Evolutionary conservation across 805 yeast species (phyloP), one percentile per base, ranked within the genome.

Genomic region (Monosporozyma solicola): DNA sequence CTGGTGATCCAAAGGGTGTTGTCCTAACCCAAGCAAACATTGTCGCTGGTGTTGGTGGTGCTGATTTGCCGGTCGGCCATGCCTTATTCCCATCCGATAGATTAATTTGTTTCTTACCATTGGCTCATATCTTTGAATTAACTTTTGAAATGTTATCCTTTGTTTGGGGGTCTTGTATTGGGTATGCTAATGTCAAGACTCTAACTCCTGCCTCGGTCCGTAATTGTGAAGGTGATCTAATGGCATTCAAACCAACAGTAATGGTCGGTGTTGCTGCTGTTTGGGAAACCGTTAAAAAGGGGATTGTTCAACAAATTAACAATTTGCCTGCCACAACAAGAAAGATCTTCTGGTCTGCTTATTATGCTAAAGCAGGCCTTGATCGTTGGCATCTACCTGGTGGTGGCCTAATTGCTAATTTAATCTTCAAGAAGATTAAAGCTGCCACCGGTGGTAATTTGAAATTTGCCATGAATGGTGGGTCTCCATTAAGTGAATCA

Each of bases 181-280:
- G 98, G 61, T 94, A 94, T 73, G 98, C 96, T 50, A 83, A 77
- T 61, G 97, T 92, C 57, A 90, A 90, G 74, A 92, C 99, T 32
- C 75, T 94, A 61, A 82, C 95, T 22, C 95, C 87, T 58, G 74
- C 78, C 1, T 87, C 95, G 2, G 82, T 87, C 65, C 83, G 80
- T 63, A 87, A 94, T 73, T 90, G 96, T 74, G 73, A 79, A 53
- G 92, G 97, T 64, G 99, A 94, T 70, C 80, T 94, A 75, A 80
- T 77, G 53, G 87, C 85, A 64, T 87, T 90, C 72, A 78, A 82
- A 69, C 99, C 99, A 54, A 87, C 97, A 5, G 72, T 91, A 61
- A 87, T 94, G 96, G 97, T 90, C 59, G 99, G 97, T 71, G 99
- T 94, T 53, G 97, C 97, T 16, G 96, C 98, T 4, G 97, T 94